Conservation (phyloP, 1,284 basidiomycete species). For the Trichosporon sp. region DNA sequence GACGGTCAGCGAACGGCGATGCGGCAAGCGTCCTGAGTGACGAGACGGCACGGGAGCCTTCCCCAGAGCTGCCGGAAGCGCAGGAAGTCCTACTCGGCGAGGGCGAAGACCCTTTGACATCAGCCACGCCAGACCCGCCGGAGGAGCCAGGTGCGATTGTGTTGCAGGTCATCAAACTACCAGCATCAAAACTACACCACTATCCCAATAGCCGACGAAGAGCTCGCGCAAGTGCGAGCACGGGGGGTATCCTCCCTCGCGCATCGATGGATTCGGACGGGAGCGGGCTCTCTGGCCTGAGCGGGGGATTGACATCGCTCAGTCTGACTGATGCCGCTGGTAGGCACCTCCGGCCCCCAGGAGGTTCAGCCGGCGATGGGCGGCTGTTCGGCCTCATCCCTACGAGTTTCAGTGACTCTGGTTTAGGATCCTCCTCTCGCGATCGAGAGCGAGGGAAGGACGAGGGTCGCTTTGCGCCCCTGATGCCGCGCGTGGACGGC, state of each 20-base stretch:
- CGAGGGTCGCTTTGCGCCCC: constrained; percentile 5
- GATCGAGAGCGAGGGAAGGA: not conserved
- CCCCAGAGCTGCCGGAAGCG: not conserved
- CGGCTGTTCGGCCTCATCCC: constrained; percentile 10
- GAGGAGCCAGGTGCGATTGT: constrained; percentile 4
- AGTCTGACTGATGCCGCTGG: not conserved
- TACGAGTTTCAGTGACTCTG: not conserved
- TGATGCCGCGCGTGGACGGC: not conserved
- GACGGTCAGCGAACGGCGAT: constrained; percentile 21
- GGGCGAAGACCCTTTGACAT: not conserved
- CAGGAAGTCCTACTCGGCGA: not conserved
- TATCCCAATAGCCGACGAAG: constrained; percentile 28
- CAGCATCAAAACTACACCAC: constrained; percentile 43
- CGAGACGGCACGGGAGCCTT: not conserved
- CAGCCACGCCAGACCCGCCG: not conserved
- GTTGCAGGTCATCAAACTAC: constrained; percentile 41
- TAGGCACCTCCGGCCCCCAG: too few relatives aligned
- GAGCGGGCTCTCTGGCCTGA: not conserved
- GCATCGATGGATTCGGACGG: not conserved
- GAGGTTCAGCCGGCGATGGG: too few relatives aligned
- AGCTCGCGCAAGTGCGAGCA: not conserved
- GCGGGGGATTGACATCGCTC: not conserved
- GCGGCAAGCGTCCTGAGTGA: constrained; percentile 4
- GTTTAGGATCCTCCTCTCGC: not conserved
- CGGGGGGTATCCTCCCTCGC: not conserved